A percentile compares a stretch with the other conserved stretches of the same genome.
Evolutionary conservation across 306 rosid genomes (phyloP).

Genomic region (Glycyrrhiza uralensis): DNA sequence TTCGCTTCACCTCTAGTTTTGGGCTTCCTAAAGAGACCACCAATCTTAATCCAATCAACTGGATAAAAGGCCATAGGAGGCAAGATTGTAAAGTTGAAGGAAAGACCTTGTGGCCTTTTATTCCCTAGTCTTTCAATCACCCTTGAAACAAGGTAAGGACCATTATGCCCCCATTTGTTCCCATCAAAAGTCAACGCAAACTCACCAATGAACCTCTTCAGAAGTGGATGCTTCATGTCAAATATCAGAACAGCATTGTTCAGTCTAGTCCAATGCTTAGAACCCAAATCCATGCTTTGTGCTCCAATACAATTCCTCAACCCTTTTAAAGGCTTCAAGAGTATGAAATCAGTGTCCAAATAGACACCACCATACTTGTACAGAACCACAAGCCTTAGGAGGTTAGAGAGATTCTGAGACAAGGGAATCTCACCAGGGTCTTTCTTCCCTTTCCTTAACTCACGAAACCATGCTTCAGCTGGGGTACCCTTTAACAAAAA

Average conservation of each 20-base stretch:
- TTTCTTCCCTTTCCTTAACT: slow-evolving; percentile 53
- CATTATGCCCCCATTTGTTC: slow-evolving; percentile 81
- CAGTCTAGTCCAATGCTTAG: slow-evolving; percentile 63
- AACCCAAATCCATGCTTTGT: slow-evolving; percentile 47
- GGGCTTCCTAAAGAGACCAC: slow-evolving; percentile 49
- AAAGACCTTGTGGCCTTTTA: slow-evolving; percentile 22
- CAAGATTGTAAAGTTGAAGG: slow-evolving; percentile 45
- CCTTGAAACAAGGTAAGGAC: slow-evolving; percentile 82
- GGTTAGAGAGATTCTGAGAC: slow-evolving; percentile 71
- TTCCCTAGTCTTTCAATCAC: slow-evolving; percentile 46
- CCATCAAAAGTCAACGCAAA: slow-evolving; percentile 76
- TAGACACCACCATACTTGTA: slow-evolving; percentile 80
- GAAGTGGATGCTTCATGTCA: slow-evolving; percentile 76
- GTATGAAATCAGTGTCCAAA: slow-evolving; percentile 66
- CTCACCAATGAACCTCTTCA: slow-evolving; percentile 60
- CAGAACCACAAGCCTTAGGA: slow-evolving; percentile 59
- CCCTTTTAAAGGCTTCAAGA: slow-evolving; percentile 44
- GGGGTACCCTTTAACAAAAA: slow-evolving; percentile 52
- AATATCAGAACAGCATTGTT: slow-evolving; percentile 79
- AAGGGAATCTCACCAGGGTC: slow-evolving; percentile 87
- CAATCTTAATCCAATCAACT: slow-evolving; percentile 52
- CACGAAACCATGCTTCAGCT: slow-evolving; percentile 54
- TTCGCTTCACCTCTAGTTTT: slow-evolving; percentile 25
- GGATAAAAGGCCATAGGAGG: slow-evolving; percentile 68
- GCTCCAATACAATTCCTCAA: slow-evolving; percentile 75